Percentiles rank a stretch among this genome's conserved stretches.
Evolutionary conservation across 805 yeast genomes (phyloP).

Genomic region (Suhomyces kilbournensis): DNA sequence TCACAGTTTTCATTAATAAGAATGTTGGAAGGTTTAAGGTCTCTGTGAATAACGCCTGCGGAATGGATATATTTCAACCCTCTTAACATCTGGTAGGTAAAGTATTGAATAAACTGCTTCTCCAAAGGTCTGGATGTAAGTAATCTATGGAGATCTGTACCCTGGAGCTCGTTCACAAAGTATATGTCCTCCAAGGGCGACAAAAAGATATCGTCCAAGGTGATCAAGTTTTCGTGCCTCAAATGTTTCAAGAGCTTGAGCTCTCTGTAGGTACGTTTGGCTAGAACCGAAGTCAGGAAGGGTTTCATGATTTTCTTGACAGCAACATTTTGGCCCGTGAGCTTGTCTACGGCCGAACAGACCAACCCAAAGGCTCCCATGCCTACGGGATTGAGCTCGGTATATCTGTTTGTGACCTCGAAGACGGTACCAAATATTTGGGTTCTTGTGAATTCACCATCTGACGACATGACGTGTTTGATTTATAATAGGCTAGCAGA

Average conservation of each 20-base stretch:
- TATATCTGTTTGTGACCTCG: conserved; percentile 85
- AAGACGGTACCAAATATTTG: conserved; percentile 95
- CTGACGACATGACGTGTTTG: conserved; percentile 31
- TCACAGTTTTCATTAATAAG: conserved; percentile 88
- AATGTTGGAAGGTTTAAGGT: conserved; percentile 80
- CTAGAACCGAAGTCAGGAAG: conserved; percentile 88
- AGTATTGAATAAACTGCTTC: conserved; percentile 94
- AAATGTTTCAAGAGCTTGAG: conserved; percentile 88
- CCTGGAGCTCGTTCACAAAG: conserved; percentile 95
- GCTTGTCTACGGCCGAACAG: conserved; percentile 90
- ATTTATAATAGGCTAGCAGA: not conserved
- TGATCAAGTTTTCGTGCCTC: conserved; percentile 90
- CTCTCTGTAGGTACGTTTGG: conserved; percentile 95
- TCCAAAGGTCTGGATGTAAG: conserved; percentile 91
- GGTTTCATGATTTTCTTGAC: conserved; percentile 98
- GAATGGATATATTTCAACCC: conserved; percentile 89
- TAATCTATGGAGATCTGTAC: conserved; percentile 91
- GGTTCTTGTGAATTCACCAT: conserved; percentile 60
- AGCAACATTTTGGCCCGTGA: conserved; percentile 91
- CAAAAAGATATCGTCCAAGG: conserved; percentile 88
- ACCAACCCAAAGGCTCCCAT: conserved; percentile 99
- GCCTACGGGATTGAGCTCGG: conserved; percentile 94
- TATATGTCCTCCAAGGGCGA: conserved; percentile 94
- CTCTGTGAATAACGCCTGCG: conserved; percentile 90
- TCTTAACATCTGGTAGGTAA: conserved; percentile 87